These are phyloP conservation scores for Crithidia bombi DNA, from an alignment of 208 protist genomes.

Conservation along the genomic window DNA sequence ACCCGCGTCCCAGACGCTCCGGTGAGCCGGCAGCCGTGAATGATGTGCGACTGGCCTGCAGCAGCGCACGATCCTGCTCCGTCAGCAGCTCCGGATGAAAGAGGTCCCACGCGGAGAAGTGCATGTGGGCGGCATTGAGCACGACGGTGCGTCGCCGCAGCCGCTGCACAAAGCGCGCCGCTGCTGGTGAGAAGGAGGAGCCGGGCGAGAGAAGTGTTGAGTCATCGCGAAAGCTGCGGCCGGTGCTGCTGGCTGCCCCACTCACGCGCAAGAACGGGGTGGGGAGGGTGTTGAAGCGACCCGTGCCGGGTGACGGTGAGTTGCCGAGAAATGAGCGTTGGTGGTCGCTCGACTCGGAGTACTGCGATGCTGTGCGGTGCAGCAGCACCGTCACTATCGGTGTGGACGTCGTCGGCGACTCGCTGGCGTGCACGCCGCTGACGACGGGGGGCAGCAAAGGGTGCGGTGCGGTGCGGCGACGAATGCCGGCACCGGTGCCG, in stretches of 20 bases:
- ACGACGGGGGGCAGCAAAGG: neutral
- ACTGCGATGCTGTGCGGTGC: slow-evolving; percentile 29
- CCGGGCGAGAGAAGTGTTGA: slow-evolving; percentile 25
- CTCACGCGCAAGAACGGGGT: slow-evolving; percentile 22
- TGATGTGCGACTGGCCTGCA: slow-evolving; percentile 10
- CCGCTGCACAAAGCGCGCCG: slow-evolving; percentile 25
- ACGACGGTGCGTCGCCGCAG: slow-evolving; percentile 25
- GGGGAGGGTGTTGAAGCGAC: slow-evolving; percentile 29
- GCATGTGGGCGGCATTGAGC: slow-evolving; percentile 10
- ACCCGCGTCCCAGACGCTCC: neutral
- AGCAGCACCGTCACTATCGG: slow-evolving; percentile 24
- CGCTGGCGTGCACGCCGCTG: neutral
- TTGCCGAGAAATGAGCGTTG: slow-evolving; percentile 12
- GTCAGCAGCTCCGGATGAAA: slow-evolving; percentile 7
- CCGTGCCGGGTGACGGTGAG: slow-evolving; percentile 11
- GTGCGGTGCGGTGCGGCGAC: slow-evolving; percentile 1
- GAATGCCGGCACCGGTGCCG: neutral
- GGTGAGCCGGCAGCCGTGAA: neutral
- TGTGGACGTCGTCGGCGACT: slow-evolving; percentile 13
- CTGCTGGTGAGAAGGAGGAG: slow-evolving; percentile 26
- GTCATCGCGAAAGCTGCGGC: slow-evolving; percentile 33
- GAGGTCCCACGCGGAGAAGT: slow-evolving; percentile 23
- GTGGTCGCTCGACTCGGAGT: slow-evolving; percentile 19
- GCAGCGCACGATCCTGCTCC: slow-evolving; percentile 7
- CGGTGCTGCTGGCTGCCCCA: slow-evolving; percentile 5